phyloP scores from a whole-genome alignment of 2,329 filamentous ascomycete species.

The Raffaelea albimanens region DNA sequence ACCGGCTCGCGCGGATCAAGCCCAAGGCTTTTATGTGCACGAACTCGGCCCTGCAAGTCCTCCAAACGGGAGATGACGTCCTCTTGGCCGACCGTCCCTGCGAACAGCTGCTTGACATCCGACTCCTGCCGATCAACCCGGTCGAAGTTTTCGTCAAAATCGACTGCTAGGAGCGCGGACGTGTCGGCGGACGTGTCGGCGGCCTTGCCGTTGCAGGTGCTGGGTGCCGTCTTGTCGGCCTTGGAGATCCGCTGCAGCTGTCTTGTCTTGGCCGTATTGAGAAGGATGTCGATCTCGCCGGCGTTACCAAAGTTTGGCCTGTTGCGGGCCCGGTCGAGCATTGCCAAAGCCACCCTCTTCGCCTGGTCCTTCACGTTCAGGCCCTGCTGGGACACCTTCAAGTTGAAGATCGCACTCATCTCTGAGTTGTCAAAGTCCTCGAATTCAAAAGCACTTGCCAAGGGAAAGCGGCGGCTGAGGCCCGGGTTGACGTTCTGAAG shows the following conservation, averaged over 20 bases:
- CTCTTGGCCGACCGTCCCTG: conserved; percentile 48
- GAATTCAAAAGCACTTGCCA: conserved; percentile 56
- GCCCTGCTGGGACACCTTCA: conserved; percentile 50
- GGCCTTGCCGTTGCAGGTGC: conserved; percentile 11
- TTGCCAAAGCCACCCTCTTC: conserved; percentile 44
- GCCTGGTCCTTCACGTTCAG: conserved; percentile 43
- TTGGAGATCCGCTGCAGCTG: conserved; percentile 21
- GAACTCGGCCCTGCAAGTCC: conserved; percentile 42
- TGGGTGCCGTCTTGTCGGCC: conserved; percentile 6
- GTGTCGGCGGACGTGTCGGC: conserved; percentile 11
- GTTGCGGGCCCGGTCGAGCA: conserved; percentile 53
- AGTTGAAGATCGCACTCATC: conserved; percentile 47
- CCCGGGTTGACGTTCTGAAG: conserved; percentile 67
- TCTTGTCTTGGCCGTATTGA: conserved; percentile 43
- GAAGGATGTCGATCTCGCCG: conserved; percentile 62
- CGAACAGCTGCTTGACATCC: conserved; percentile 45
- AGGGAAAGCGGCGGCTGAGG: conserved; percentile 54
- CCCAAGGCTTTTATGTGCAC: conserved; percentile 37
- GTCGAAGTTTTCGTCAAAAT: conserved; percentile 53
- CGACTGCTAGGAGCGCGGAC: conserved; percentile 23
- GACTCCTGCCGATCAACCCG: conserved; percentile 35
- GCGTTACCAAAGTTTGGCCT: conserved; percentile 63
- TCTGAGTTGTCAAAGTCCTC: conserved; percentile 56
- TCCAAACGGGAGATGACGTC: conserved; percentile 41
- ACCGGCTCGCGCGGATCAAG: conserved; percentile 49